These are phyloP conservation scores for Leucoagaricus sp. DNA, from an alignment of 1,284 basidiomycete genomes.

Conservation along the genomic window DNA sequence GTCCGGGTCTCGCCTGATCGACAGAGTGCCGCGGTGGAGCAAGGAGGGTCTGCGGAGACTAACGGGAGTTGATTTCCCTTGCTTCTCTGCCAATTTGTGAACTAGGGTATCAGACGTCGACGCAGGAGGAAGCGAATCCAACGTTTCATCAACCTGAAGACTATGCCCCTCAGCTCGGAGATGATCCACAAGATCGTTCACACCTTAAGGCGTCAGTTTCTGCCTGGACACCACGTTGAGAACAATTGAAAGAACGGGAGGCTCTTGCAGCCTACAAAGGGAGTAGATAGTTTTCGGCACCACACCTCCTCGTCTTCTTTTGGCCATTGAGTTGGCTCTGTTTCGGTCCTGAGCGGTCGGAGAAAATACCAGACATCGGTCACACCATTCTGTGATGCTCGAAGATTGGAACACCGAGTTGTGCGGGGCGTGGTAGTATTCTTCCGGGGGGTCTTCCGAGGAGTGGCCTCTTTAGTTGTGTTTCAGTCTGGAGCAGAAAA, in stretches of 20 bases:
- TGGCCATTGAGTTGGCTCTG: no score
- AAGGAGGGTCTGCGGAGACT: neutral
- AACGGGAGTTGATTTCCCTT: neutral
- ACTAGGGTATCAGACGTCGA: neutral
- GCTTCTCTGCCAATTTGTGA: neutral
- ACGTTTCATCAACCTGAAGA: neutral
- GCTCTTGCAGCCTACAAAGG: no score
- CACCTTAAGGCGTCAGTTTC: neutral
- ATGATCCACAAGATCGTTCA: conserved; percentile 1
- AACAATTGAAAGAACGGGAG: conserved; percentile 2
- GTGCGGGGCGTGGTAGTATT: no score
- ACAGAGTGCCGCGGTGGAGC: neutral
- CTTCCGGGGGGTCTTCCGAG: no score
- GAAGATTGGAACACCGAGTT: no score
- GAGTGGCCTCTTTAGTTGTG: no score
- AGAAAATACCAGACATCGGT: no score
- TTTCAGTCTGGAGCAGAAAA: no score
- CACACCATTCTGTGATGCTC: no score
- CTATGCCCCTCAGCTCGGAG: neutral
- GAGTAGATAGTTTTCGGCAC: no score
- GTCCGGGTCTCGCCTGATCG: neutral
- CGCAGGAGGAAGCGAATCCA: neutral
- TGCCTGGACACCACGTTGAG: conserved; percentile 7
- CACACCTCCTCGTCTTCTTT: no score
- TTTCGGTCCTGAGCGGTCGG: no score